Percentiles rank a stretch among this genome's conserved stretches.
phyloP scores from a whole-genome alignment of 2,329 filamentous ascomycete genomes.

The Didymellaceae sp. region DNA sequence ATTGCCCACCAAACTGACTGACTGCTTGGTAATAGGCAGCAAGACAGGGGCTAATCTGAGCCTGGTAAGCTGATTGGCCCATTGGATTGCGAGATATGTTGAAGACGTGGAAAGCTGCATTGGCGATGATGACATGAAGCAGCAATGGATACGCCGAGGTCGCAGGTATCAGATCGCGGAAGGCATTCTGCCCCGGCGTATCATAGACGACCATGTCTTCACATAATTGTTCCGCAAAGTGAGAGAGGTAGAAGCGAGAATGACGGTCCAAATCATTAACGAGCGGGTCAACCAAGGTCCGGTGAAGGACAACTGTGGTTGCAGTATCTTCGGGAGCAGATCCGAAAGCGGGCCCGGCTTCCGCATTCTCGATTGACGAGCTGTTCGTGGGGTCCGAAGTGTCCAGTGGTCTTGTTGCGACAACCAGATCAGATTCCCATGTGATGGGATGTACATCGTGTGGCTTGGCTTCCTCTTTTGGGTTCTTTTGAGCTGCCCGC shows the following conservation, averaged over 20 bases:
- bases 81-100: constrained; percentile 46
- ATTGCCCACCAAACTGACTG: constrained; percentile 47
- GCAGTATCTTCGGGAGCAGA: constrained; percentile 14
- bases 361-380: neutral
- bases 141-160: constrained; percentile 54
- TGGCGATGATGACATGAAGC: constrained; percentile 55
- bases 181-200: constrained; percentile 54
- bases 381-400: constrained; percentile 1
- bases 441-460: constrained; percentile 25
- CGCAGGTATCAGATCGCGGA: constrained; percentile 56
- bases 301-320: constrained; percentile 42
- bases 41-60: constrained; percentile 40
- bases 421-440: constrained; percentile 25
- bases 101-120: constrained; percentile 57
- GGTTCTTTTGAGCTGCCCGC: constrained; percentile 3
- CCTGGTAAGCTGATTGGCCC: constrained; percentile 43
- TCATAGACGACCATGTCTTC: constrained; percentile 61
- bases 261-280: constrained; percentile 60
- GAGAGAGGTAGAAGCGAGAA: constrained; percentile 56
- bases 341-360: constrained; percentile 3
- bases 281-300: constrained; percentile 60
- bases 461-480: constrained; percentile 35
- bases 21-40: constrained; percentile 46
- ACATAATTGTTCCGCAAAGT: constrained; percentile 60
- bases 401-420: constrained; percentile 9